A percentile compares a stretch with the other conserved stretches of the same genome.
Conservation (phyloP, 257 asterid species). For the Cynanchum wilfordii region DNA sequence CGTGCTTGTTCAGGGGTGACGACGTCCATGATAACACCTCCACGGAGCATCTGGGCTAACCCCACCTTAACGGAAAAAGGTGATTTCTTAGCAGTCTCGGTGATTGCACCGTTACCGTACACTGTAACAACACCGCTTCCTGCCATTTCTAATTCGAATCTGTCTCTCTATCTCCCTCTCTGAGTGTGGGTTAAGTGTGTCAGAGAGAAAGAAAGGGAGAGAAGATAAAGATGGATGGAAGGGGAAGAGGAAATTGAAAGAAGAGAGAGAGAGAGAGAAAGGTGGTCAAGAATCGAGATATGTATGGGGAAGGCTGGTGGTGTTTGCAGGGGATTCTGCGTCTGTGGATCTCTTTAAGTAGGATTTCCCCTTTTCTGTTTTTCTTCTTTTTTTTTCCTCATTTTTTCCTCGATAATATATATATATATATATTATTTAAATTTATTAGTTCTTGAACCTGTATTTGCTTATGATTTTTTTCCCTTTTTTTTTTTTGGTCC, state of each 20-base stretch:
- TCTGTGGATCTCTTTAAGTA: conserved; percentile 15
- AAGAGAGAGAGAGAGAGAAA: not conserved
- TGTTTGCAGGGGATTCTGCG: conserved; percentile 21
- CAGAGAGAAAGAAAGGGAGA: not conserved
- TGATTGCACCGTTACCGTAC: conserved; percentile 81
- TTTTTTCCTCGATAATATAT: not conserved
- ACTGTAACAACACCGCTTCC: conserved; percentile 89
- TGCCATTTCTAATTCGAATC: conserved; percentile 38
- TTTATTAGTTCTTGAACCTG: not conserved
- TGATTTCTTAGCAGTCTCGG: conserved; percentile 73
- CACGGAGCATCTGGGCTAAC: conserved; percentile 94
- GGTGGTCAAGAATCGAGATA: conserved; percentile 8
- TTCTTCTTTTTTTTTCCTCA: not conserved
- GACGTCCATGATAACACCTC: conserved; percentile 95
- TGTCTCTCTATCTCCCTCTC: not conserved
- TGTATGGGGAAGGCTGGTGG: not conserved
- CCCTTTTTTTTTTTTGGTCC: not conserved
- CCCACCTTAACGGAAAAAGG: conserved; percentile 93
- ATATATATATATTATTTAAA: too few relatives aligned
- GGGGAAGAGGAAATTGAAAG: not conserved
- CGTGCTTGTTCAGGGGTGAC: conserved; percentile 89
- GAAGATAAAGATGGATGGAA: not conserved
- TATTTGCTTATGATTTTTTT: not conserved
- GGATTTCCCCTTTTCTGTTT: not conserved
- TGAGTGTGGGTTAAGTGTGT: not conserved